Evolutionary conservation across 75 land plant genomes (phyloP), one percentile per base, ranked within the genome.

Genomic region (Cunninghamia lanceolata): DNA sequence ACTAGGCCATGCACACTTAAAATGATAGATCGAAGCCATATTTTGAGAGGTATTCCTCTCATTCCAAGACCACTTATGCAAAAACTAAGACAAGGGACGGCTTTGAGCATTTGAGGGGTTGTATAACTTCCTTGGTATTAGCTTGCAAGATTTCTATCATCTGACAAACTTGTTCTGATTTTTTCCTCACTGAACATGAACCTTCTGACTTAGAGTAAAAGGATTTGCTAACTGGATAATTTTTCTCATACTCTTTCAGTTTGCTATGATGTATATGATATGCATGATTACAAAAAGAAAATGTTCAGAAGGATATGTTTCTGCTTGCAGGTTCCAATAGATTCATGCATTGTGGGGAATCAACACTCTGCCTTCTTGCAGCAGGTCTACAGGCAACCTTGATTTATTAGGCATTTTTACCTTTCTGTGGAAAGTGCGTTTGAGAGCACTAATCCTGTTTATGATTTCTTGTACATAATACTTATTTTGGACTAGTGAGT

Each of bases 291-390:
- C 75, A 73, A 73, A 13, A 32, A 73, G 1, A 34, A 7, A 34
- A 73, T 71, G 15, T 21, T 71, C 36, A 71, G 74, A 71, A 21
- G 36, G 15, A 9, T 71, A 10, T 86, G 71, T 34, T 40, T n/a
- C 80, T 59, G 82, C 39, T 32, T 89, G 52, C 91, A 97, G 99
- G 91, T 97, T 85, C 98, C 99, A 35, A 94, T 97, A 83, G 99
- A 97, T 91, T 91, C 99, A n/a, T 97, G 99, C 84, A 88, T 94
- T 43, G 87, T 97, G 70, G 98, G 98, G 85, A 84, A 86, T n/a
- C 92, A 95, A 76, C 94, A 97, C 74, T 96, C 99, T 85, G 93
- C 99, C 54, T 96, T 97, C 85, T 84, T 97, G 83, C 99, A 97
- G 88, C 99, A 97, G 99, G 99, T 97, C 34, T 52, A 36, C 85